Percentiles rank a stretch among this genome's conserved stretches.
Evolutionary conservation across 2,329 filamentous ascomycete species (phyloP).

Genomic region (Malbranchea cinnamomea): DNA sequence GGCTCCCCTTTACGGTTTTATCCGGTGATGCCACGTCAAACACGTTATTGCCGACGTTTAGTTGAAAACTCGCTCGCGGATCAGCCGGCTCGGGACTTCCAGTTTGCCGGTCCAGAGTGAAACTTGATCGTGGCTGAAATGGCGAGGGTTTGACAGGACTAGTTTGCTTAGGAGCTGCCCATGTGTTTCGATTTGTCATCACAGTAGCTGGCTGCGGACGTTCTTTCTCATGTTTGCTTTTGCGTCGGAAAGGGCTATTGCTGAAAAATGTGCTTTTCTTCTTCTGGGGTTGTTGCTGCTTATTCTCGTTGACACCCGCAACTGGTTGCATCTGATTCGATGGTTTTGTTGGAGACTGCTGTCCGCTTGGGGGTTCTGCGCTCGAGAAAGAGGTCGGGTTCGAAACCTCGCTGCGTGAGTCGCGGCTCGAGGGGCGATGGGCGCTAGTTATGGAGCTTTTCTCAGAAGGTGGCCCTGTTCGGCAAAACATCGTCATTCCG

Average conservation of each 20-base stretch:
- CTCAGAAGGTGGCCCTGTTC: conserved; percentile 57
- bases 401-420: conserved; percentile 82
- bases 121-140: conserved; percentile 12
- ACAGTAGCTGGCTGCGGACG: conserved; percentile 23
- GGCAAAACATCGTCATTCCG: conserved; percentile 95
- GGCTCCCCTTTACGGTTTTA: conserved; percentile 26
- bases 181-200: conserved; percentile 36
- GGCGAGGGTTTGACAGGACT: conserved; percentile 28
- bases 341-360: conserved; percentile 59
- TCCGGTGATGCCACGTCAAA: conserved; percentile 81
- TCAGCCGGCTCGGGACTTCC: conserved; percentile 71
- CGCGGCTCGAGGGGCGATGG: conserved; percentile 64
- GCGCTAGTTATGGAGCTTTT: conserved; percentile 53
- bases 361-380: conserved; percentile 60
- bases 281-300: conserved; percentile 51
- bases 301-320: too few relatives aligned
- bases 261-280: conserved; percentile 80
- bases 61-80: conserved; percentile 77
- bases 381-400: conserved; percentile 81
- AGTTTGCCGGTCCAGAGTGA: conserved; percentile 14
- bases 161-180: conserved; percentile 31
- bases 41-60: conserved; percentile 92
- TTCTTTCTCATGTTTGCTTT: conserved; percentile 67
- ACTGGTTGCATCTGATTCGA: too few relatives aligned
- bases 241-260: conserved; percentile 81